Evolutionary conservation across 1,139 yeast species (phyloP).

Genomic region (Blastobotrys aristatus): DNA sequence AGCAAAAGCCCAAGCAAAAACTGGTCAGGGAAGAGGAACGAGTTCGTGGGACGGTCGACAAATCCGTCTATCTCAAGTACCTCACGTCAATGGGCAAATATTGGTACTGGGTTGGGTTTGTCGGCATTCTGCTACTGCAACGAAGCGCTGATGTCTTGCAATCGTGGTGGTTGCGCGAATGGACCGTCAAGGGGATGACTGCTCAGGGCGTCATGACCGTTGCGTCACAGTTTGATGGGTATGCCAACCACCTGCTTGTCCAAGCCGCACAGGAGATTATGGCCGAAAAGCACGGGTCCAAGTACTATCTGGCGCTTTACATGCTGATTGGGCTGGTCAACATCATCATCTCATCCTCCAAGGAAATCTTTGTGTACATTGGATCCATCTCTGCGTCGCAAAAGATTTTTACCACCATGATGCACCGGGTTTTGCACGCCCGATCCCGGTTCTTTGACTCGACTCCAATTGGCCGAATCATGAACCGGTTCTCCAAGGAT

Average conservation of each 20-base stretch:
- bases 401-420: constrained; percentile 60
- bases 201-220: not conserved
- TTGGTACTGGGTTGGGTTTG: constrained; percentile 45
- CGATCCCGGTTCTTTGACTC: constrained; percentile 86
- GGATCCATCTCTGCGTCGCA: constrained; percentile 81
- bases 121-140: constrained; percentile 45
- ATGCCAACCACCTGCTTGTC: not conserved
- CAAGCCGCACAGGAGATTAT: constrained; percentile 27
- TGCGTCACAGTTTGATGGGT: constrained; percentile 4
- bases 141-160: constrained; percentile 59
- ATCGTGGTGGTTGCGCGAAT: constrained; percentile 79
- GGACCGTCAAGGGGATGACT: constrained; percentile 46
- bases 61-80: constrained; percentile 65
- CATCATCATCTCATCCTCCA: constrained; percentile 50
- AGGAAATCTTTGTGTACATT: constrained; percentile 57
- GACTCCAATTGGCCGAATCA: constrained; percentile 93
- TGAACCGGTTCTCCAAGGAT: constrained; percentile 96
- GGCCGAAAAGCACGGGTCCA: constrained; percentile 37
- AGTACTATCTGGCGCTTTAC: constrained; percentile 65
- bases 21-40: constrained; percentile 75
- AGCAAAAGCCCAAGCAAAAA: constrained; percentile 23
- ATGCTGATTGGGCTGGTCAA: constrained; percentile 61
- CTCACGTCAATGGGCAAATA: constrained; percentile 60
- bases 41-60: constrained; percentile 75
- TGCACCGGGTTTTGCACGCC: constrained; percentile 62